Base-by-base conservation (phyloP, 2,329 filamentous ascomycete genomes). In the Penicillium sp. region DNA sequence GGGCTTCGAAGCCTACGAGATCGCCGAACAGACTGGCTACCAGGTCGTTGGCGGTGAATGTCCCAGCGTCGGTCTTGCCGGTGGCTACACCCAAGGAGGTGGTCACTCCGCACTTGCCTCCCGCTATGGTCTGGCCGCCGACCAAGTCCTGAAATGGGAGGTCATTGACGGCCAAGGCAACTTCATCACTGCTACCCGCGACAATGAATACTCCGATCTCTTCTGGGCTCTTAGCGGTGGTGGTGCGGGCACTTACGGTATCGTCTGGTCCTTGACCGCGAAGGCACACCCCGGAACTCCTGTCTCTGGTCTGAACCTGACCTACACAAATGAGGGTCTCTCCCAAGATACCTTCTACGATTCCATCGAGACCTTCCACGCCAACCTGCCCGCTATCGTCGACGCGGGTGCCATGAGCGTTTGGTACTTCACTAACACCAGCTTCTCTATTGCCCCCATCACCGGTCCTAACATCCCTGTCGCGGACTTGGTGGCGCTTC, bases 61-160 rank as follows among this genome's bases (percentile, higher is more conserved):
- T 37, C 78, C 77, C 0, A 81, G 79, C 0, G 83, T 87, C 6
- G 84, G 83, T 1, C 60, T 83, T 8, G 79, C 81, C 0, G 85
- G 85, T 16, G 85, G 85, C 1, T 87, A 81, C 61, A 79, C 75
- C 3, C 82, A 85, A 65, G 84, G 83, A 6, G 85, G 83, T 15
- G 85, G 86, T 0, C 83, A 86, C 63, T 79, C 77, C 0, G 72
- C 78, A 0, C 72, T 88, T 1, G 75, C 73, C 32, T 80, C 79
- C 2, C 72, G 66, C n/a, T 82, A 80, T 46, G 86, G 86, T 6
- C 73, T 89, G 0, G 81, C 71, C 13, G 83, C 83, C 0, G 85
- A 88, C 59, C 79, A 87, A 47, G 77, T 80, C 0, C 72, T 88
- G 2, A 75, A 80, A 57, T 82, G 75, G 50, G 77, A 84, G 55